These are phyloP conservation scores for Dendrobium catenatum DNA, from an alignment of 106 monocot genomes.

Conservation along the genomic window DNA sequence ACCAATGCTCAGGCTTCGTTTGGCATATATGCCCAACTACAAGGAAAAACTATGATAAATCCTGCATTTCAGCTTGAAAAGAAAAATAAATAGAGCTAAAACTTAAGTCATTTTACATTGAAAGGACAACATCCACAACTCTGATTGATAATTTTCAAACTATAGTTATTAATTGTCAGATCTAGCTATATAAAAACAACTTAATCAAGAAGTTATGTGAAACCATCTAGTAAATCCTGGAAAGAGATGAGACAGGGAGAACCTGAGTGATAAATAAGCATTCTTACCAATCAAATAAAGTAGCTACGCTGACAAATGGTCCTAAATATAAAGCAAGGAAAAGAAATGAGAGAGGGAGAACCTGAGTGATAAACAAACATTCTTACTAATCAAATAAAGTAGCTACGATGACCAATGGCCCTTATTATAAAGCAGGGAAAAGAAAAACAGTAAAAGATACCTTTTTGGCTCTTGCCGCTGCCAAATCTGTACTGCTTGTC, in stretches of 20 bases:
- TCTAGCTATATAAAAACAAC: background rate
- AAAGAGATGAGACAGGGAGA: background rate
- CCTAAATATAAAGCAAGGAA: background rate
- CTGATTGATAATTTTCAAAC: background rate
- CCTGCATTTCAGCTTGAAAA: background rate
- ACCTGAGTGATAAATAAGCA: background rate
- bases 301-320: background rate
- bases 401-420: background rate
- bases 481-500: constrained; percentile 23
- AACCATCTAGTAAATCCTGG: background rate
- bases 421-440: background rate
- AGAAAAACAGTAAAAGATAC: constrained; percentile 21
- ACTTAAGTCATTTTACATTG: background rate
- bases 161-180: background rate
- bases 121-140: background rate
- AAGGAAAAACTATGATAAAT: background rate
- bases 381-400: background rate
- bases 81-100: background rate
- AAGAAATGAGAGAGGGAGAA: background rate
- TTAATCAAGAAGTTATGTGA: background rate
- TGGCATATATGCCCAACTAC: background rate
- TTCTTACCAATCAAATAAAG: background rate
- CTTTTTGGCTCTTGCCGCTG: constrained; percentile 71
- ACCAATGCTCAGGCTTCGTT: background rate
- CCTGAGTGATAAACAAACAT: background rate